Evolutionary conservation across 2,329 filamentous ascomycete species (phyloP), one percentile per base, ranked within the genome.

Genomic region (Neofusicoccum umdonicola): DNA sequence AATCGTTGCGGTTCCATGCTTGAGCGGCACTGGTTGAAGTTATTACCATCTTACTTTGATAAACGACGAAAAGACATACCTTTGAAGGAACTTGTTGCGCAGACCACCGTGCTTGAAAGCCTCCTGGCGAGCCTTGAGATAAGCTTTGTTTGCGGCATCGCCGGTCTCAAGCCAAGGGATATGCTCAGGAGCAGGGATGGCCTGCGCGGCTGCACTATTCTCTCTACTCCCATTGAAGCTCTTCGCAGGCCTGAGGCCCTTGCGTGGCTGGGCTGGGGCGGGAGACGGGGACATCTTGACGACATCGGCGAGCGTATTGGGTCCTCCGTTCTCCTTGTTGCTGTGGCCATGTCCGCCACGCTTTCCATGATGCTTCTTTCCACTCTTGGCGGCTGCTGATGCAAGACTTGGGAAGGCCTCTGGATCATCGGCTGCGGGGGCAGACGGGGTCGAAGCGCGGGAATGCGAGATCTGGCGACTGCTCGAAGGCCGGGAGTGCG

Each of bases 1-100:
- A 94, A 76, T 99, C 95, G 72, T 97, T 98, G 65, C 95, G 90
- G 76, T 98, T 97, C 94, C 95, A 99, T 22, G 95, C 95, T 84
- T 98, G 94, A 8, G 94, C 94, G 69, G 95, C 95, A 77, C 93
- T 96, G 68, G 47, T 66, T 31, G 17, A 35, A 48, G 22, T 64
- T 12, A 47, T 42, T 34, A 47, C 5, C 27, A 22, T 39, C 12
- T 9, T 8, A 48, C 13, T 15, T 9, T 7, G 9, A 42, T 58
- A 44, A 5, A 13, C 6, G 9, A 15, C 17, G 34, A 17, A 12
- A 45, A n/a, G 2, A 54, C 80, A 19, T 69, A 94, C 92, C 92
- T 97, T 78, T 97, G 94, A 63, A 99, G 80, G 72, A 98, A 99
- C 76, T 98, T 98, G 77, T 98, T 99, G 68, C 95, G 87, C 75